These are phyloP conservation scores for Stachybotrys echinatus DNA, from an alignment of 2,329 filamentous ascomycete genomes.

Conservation along the genomic window DNA sequence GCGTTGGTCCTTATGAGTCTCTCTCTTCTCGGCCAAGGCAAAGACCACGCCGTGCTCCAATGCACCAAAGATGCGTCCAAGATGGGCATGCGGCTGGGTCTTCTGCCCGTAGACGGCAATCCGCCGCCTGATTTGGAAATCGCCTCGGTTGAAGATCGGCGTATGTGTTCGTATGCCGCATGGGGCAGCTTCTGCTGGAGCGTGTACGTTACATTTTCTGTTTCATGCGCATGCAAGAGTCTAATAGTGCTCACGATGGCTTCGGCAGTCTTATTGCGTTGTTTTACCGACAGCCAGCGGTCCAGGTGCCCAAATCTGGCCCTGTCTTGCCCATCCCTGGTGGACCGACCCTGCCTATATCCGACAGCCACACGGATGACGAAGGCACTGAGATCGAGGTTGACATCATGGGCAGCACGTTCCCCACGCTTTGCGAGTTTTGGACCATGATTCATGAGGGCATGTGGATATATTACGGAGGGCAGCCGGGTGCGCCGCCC, in stretches of 20 bases:
- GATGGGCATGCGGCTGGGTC: slow-evolving; percentile 22
- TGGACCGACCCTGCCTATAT: slow-evolving; percentile 2
- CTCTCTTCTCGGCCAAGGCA: slow-evolving; percentile 26
- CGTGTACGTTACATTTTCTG: slow-evolving; percentile 18
- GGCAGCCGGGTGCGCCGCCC: slow-evolving; percentile 1
- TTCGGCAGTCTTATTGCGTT: slow-evolving; percentile 20
- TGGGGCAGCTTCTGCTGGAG: slow-evolving; percentile 32
- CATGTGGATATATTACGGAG: slow-evolving; percentile 18
- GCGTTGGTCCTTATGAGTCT: slow-evolving; percentile 26
- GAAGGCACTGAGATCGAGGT: slow-evolving; percentile 1
- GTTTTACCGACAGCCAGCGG: slow-evolving; percentile 28
- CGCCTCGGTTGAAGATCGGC: slow-evolving; percentile 2
- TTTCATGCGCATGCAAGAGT: background rate
- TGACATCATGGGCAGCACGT: slow-evolving; percentile 19
- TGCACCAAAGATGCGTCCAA: slow-evolving; percentile 18
- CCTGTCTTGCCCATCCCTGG: slow-evolving; percentile 15
- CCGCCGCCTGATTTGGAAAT: slow-evolving; percentile 4
- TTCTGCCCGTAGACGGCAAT: slow-evolving; percentile 17
- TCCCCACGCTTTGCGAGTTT: slow-evolving; percentile 26
- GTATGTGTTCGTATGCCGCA: slow-evolving; percentile 14
- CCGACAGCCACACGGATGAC: background rate
- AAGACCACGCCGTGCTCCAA: slow-evolving; percentile 24
- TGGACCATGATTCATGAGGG: slow-evolving; percentile 31
- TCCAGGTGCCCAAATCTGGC: slow-evolving; percentile 12
- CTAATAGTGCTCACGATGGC: no score